Evolutionary conservation across 148 eudicot genomes (phyloP).

Genomic region (Hydrangea macrophylla): DNA sequence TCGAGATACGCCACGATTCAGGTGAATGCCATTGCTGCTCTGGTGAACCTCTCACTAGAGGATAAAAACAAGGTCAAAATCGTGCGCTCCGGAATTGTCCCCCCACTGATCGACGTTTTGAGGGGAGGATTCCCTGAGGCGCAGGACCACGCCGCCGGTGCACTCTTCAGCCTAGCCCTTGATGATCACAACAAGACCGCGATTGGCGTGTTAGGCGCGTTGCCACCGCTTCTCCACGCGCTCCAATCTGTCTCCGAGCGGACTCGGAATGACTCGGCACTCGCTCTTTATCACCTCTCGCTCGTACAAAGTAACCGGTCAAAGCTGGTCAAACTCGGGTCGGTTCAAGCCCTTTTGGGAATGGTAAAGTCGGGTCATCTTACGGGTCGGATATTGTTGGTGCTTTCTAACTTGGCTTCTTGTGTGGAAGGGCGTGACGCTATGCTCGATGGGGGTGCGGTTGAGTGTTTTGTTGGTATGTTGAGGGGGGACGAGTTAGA

Average conservation of each 20-base stretch:
- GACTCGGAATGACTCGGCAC: constrained; percentile 73
- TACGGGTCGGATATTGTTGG: constrained; percentile 58
- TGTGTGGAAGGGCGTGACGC: constrained; percentile 76
- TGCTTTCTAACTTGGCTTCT: constrained; percentile 65
- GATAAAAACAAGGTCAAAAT: constrained; percentile 81
- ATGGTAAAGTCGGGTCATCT: constrained; percentile 57
- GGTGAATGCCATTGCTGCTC: constrained; percentile 64
- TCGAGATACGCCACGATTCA: constrained; percentile 58
- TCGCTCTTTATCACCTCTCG: constrained; percentile 79
- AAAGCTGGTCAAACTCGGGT: constrained; percentile 70
- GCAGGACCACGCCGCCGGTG: constrained; percentile 86
- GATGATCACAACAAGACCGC: constrained; percentile 85
- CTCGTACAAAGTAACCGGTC: constrained; percentile 69
- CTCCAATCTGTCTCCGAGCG: constrained; percentile 56
- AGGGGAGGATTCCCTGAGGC: constrained; percentile 66
- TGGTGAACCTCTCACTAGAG: constrained; percentile 79
- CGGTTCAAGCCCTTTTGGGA: constrained; percentile 45
- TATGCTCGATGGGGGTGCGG: constrained; percentile 73
- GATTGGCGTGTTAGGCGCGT: constrained; percentile 75
- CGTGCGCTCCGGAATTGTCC: constrained; percentile 74
- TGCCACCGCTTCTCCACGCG: constrained; percentile 68
- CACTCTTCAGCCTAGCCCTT: constrained; percentile 78
- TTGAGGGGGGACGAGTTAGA: constrained; percentile 45
- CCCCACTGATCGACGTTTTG: constrained; percentile 64
- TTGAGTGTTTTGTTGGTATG: constrained; percentile 53